A percentile compares a stretch with the other conserved stretches of the same genome.
phyloP scores from a whole-genome alignment of 495 filamentous ascomycete species.

The Terfezia claveryi region DNA sequence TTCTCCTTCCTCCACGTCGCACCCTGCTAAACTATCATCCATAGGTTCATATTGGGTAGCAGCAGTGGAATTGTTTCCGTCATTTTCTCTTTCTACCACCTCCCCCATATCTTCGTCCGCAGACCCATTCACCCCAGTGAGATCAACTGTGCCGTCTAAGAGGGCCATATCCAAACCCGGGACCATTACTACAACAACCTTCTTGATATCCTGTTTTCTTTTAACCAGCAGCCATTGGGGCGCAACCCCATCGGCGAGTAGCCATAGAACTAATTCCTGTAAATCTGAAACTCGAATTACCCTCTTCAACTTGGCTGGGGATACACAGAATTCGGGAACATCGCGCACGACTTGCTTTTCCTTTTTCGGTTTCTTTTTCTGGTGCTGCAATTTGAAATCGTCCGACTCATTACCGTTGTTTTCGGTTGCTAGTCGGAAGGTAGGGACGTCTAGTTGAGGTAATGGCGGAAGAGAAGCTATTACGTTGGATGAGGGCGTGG shows the following conservation, averaged over 20 bases:
- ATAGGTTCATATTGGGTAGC: neutral
- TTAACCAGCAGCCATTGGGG: slow-evolving; percentile 57
- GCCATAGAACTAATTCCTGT: slow-evolving; percentile 65
- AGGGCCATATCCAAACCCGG: slow-evolving; percentile 76
- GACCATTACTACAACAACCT: slow-evolving; percentile 81
- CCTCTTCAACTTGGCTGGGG: slow-evolving; percentile 41
- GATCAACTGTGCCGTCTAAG: slow-evolving; percentile 48
- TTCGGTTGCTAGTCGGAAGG: too few species aligned
- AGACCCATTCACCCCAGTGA: neutral
- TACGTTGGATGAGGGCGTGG: too few species aligned
- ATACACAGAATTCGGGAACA: slow-evolving; percentile 42
- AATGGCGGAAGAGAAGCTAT: too few species aligned
- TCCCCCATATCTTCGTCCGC: slow-evolving; percentile 7
- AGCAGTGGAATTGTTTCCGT: slow-evolving; percentile 2
- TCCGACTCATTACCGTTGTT: neutral
- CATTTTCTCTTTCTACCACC: neutral
- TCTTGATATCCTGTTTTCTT: slow-evolving; percentile 51
- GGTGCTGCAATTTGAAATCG: neutral
- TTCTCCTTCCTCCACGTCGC: slow-evolving; percentile 12
- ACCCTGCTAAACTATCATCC: neutral
- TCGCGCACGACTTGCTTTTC: neutral
- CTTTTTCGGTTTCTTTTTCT: neutral
- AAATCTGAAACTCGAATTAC: slow-evolving; percentile 59
- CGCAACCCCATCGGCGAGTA: slow-evolving; percentile 59
- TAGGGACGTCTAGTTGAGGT: too few species aligned